Conservation (phyloP, 2,329 filamentous ascomycete species). For the Cladosporium oxysporum region DNA sequence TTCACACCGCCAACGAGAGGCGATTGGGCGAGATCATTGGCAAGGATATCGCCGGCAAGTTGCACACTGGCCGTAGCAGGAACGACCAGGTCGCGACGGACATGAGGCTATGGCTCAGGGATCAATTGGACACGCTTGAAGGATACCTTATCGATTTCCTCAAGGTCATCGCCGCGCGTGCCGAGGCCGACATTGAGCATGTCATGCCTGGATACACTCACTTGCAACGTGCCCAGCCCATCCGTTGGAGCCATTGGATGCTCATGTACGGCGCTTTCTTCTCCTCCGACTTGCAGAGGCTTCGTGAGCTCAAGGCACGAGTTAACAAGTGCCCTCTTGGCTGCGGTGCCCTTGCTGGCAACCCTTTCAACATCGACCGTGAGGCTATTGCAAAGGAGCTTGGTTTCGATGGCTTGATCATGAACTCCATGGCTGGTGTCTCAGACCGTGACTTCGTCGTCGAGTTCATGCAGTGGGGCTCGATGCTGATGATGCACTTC, state of each 20-base stretch:
- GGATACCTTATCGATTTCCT: constrained; percentile 68
- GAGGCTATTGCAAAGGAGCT: constrained; percentile 76
- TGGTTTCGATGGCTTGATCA: constrained; percentile 72
- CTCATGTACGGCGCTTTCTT: constrained; percentile 74
- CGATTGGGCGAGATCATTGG: constrained; percentile 77
- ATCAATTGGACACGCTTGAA: constrained; percentile 72
- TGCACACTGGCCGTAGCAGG: constrained; percentile 82
- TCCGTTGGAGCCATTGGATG: constrained; percentile 82
- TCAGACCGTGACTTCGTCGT: constrained; percentile 80
- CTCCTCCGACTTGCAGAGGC: constrained; percentile 70
- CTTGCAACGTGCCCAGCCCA: constrained; percentile 77
- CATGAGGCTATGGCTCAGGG: constrained; percentile 85
- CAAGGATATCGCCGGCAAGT: constrained; percentile 80
- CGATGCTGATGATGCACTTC: constrained; percentile 76
- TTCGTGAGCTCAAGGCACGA: constrained; percentile 71
- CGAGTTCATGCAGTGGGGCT: constrained; percentile 78
- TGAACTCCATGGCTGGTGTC: constrained; percentile 76
- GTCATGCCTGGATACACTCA: constrained; percentile 91
- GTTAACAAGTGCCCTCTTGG: constrained; percentile 74
- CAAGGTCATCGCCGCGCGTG: constrained; percentile 66
- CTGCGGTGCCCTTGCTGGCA: constrained; percentile 76
- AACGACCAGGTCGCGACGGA: constrained; percentile 91
- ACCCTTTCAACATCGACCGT: constrained; percentile 80
- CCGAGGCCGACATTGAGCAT: constrained; percentile 72
- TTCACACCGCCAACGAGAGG: constrained; percentile 58